Percentiles rank a stretch among this genome's conserved stretches.
phyloP scores from a whole-genome alignment of 1,284 basidiomycete species.

The Farysia itapuensis region DNA sequence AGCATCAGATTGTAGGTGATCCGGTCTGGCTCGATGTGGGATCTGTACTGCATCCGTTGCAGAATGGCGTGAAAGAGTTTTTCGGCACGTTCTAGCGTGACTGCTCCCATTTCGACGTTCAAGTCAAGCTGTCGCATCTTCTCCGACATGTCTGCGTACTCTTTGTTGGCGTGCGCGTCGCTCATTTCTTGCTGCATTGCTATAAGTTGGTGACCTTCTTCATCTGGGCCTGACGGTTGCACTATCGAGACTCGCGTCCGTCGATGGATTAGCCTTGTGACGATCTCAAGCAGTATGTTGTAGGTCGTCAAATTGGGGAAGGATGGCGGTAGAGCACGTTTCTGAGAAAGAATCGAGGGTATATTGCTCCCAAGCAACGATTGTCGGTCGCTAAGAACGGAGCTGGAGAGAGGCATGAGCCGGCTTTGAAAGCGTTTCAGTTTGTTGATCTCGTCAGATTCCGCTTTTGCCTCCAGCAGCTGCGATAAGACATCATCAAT shows the following conservation, averaged over 20 bases:
- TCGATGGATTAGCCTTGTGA: conserved; percentile 16
- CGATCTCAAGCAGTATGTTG: conserved; percentile 31
- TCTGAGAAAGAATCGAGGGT: background rate
- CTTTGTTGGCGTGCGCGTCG: background rate
- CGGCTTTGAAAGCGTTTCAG: too few species aligned
- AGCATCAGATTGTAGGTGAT: conserved; percentile 39
- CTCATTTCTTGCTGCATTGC: too few species aligned
- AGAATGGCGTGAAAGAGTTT: conserved; percentile 30
- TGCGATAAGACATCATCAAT: background rate
- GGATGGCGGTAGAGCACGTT: too few species aligned
- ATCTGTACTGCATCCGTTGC: conserved; percentile 25
- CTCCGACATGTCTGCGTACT: conserved; percentile 7
- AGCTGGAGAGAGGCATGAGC: too few species aligned
- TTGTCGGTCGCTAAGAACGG: too few species aligned
- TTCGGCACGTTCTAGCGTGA: conserved; percentile 14
- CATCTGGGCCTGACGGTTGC: too few species aligned
- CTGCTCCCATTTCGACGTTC: conserved; percentile 7
- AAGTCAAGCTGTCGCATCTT: conserved; percentile 20
- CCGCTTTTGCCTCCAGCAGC: conserved; percentile 1
- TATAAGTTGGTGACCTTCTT: too few species aligned
- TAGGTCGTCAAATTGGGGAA: conserved; percentile 30
- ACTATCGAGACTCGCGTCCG: conserved; percentile 3
- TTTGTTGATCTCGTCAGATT: too few species aligned
- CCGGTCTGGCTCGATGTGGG: conserved; percentile 15
- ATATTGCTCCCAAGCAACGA: background rate